Evolutionary conservation across 768 basidiomycete genomes (phyloP).

Genomic region (Mycena filopes): DNA sequence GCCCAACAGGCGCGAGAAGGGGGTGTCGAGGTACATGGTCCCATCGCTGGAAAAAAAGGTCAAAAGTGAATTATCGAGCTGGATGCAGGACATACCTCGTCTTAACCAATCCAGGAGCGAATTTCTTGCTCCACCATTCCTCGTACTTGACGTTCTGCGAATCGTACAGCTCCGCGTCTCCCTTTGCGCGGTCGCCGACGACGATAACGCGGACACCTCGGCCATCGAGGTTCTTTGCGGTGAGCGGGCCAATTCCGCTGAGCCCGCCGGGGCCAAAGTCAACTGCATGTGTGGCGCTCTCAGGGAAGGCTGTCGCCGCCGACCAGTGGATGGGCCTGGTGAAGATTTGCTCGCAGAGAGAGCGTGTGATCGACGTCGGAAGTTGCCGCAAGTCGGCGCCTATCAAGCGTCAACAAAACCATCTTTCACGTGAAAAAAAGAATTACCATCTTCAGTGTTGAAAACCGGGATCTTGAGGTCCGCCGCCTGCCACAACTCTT

Average conservation of each 20-base stretch:
- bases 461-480: slow-evolving; percentile 88
- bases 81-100: slow-evolving; percentile 70
- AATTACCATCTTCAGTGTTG: slow-evolving; percentile 91
- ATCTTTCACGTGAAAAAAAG: slow-evolving; percentile 22
- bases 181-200: slow-evolving; percentile 90
- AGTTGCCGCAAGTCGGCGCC: slow-evolving; percentile 85
- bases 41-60: slow-evolving; percentile 74
- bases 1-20: slow-evolving; percentile 94
- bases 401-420: slow-evolving; percentile 45
- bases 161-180: slow-evolving; percentile 87
- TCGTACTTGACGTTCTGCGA: slow-evolving; percentile 74
- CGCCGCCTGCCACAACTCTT: slow-evolving; percentile 79
- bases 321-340: slow-evolving; percentile 93
- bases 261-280: slow-evolving; percentile 97
- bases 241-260: slow-evolving; percentile 92
- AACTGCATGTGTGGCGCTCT: slow-evolving; percentile 91
- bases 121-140: slow-evolving; percentile 93
- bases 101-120: slow-evolving; percentile 85
- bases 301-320: slow-evolving; percentile 89
- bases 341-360: slow-evolving; percentile 94
- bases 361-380: slow-evolving; percentile 81
- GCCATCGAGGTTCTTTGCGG: slow-evolving; percentile 91
- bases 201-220: slow-evolving; percentile 92
- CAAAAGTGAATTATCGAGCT: not conserved
- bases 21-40: slow-evolving; percentile 91